These are phyloP conservation scores for Priceomyces melissophilus DNA, from an alignment of 805 yeast genomes.

Conservation along the genomic window DNA sequence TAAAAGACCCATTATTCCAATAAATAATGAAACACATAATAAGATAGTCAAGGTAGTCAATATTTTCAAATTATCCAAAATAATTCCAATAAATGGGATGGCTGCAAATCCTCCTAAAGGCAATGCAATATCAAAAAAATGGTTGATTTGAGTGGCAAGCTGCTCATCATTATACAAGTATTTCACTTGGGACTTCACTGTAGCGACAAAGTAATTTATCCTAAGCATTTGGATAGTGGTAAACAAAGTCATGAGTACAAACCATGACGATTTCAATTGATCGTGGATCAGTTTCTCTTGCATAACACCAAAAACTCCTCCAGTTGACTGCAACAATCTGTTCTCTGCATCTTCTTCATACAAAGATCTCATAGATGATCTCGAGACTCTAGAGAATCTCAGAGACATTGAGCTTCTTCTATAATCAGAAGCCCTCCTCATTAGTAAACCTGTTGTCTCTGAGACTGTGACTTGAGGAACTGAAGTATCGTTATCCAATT, in stretches of 20 bases:
- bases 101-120: slow-evolving; percentile 87
- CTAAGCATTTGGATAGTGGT: slow-evolving; percentile 88
- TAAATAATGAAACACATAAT: slow-evolving; percentile 49
- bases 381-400: slow-evolving; percentile 28
- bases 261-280: slow-evolving; percentile 69
- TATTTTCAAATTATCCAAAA: slow-evolving; percentile 72
- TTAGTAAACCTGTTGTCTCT: slow-evolving; percentile 39
- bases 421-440: slow-evolving; percentile 28
- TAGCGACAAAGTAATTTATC: slow-evolving; percentile 90
- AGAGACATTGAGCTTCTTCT: slow-evolving; percentile 35
- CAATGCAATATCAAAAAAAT: slow-evolving; percentile 78
- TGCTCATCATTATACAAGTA: slow-evolving; percentile 52
- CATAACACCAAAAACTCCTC: slow-evolving; percentile 74
- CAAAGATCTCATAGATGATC: slow-evolving; percentile 51
- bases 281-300: slow-evolving; percentile 55
- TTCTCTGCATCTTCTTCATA: slow-evolving; percentile 65
- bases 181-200: slow-evolving; percentile 77
- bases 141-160: slow-evolving; percentile 58
- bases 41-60: slow-evolving; percentile 54
- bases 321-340: slow-evolving; percentile 48
- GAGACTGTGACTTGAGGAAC: slow-evolving; percentile 32
- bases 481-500: not conserved
- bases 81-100: slow-evolving; percentile 80
- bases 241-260: slow-evolving; percentile 68
- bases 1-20: slow-evolving; percentile 71